Evolutionary conservation across 1,284 basidiomycete genomes (phyloP), one percentile per base, ranked within the genome.

Genomic region (Xanthoconium separans): DNA sequence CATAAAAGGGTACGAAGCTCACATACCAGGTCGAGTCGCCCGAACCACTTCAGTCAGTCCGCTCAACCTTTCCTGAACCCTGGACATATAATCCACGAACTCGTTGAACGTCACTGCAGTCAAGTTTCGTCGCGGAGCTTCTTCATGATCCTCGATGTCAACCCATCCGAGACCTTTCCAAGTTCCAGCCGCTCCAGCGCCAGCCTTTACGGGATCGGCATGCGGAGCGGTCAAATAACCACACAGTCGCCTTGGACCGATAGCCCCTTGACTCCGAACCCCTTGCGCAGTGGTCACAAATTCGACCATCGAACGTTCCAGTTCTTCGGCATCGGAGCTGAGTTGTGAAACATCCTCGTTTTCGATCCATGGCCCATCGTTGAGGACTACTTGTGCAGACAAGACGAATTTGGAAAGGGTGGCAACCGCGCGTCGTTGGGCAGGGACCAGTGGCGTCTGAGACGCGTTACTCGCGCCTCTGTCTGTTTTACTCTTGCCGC

Each of bases 351-450:
- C 57, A 18, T 48, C 54, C 24, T 66, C 59, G 16, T 30, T 55
- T 10, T 39, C 24, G 13, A 34, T 58, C 70, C 70, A 70, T 1
- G 68, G 65, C 1, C 57, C 66, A 47, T 68, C 64, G 16, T 69
- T 69, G n/a, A 69, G 54, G 42, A 65, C 60, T 9, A 72, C 71
- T 6, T 65, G 62, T 2, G 67, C 72, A 2, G 70, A 71, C 13
- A 72, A 50, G 20, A 73, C 62, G 36, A 71, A 71, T 52, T 73
- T 71, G 40, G 70, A 71, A 24, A 73, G 65, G 2, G 71, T 71
- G 3, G 72, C 70, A 43, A 73, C 64, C 22, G 63, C 62, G 24
- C 71, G 70, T 43, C 70, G 68, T 45, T 71, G 70, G 13, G 70
- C 72, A 36, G 71, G 65, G 34, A 72, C 49, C 27, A 73, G 51